Evolutionary conservation across 441 rosid genomes (phyloP).

Genomic region (Erysimum cheiri): DNA sequence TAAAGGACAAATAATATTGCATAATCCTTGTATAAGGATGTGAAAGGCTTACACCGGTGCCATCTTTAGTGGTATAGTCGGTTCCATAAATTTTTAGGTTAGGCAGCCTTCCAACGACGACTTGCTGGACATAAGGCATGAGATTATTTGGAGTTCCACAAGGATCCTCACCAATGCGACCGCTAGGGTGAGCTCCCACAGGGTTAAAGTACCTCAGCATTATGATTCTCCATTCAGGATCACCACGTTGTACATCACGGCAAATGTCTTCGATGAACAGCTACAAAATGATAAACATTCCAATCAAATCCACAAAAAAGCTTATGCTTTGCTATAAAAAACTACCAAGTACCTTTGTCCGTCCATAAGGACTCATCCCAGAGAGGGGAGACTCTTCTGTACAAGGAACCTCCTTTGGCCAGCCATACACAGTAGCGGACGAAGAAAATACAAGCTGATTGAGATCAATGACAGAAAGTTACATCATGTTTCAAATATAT

Average conservation of each 20-base stretch:
- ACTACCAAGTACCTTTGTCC: conserved; percentile 73
- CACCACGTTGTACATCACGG: conserved; percentile 68
- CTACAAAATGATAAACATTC: conserved; percentile 46
- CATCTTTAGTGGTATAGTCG: conserved; percentile 88
- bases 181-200: conserved; percentile 96
- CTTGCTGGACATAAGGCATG: conserved; percentile 98
- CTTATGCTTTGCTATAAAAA: background rate
- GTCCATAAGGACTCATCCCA: conserved; percentile 84
- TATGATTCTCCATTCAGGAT: conserved; percentile 86
- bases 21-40: background rate
- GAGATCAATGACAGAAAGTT: conserved; percentile 32
- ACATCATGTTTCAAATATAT: conserved; percentile 14
- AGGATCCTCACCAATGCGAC: conserved; percentile 93
- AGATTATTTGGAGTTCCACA: conserved; percentile 94
- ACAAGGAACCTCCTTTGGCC: conserved; percentile 94
- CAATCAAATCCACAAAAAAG: background rate
- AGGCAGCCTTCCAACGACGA: conserved; percentile 89
- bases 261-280: conserved; percentile 91
- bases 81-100: conserved; percentile 79
- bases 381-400: conserved; percentile 78
- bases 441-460: conserved; percentile 96
- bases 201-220: conserved; percentile 96
- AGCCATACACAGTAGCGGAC: conserved; percentile 95
- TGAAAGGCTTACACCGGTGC: conserved; percentile 78
- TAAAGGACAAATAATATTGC: background rate